A percentile compares a stretch with the other conserved stretches of the same genome.
Conservation (phyloP, 441 rosid species). For the Adansonia gregorii region DNA sequence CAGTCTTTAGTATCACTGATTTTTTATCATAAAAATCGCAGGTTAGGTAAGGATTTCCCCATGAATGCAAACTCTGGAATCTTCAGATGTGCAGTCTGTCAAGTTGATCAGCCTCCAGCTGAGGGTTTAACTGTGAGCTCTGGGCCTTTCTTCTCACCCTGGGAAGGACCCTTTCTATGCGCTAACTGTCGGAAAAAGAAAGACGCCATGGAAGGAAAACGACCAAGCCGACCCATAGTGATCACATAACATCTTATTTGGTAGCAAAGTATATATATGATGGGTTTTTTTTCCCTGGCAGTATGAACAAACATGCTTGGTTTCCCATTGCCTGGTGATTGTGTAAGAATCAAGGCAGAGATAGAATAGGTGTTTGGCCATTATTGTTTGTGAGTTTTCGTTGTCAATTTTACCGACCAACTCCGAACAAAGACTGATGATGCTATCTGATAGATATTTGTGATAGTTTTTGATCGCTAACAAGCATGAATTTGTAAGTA, state of each 20-base stretch:
- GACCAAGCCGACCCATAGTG: constrained; percentile 59
- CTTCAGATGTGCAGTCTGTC: constrained; percentile 93
- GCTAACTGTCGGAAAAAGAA: constrained; percentile 78
- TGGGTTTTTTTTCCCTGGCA: constrained; percentile 46
- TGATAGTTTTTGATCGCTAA: neutral
- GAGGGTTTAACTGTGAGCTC: constrained; percentile 60
- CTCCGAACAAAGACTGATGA: neutral
- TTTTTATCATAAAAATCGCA: constrained; percentile 39
- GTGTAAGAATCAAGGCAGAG: constrained; percentile 53
- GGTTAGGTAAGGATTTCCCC: constrained; percentile 81
- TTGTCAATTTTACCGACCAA: constrained; percentile 12
- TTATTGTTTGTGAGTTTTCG: constrained; percentile 39
- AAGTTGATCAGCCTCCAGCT: constrained; percentile 70
- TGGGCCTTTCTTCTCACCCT: constrained; percentile 61
- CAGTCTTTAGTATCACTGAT: neutral
- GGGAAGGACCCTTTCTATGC: constrained; percentile 96
- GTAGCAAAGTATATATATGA: constrained; percentile 50
- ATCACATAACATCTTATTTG: constrained; percentile 42
- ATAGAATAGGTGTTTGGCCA: constrained; percentile 38
- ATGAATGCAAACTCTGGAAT: constrained; percentile 53
- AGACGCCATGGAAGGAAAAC: constrained; percentile 99
- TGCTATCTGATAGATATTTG: neutral
- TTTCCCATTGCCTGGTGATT: constrained; percentile 37
- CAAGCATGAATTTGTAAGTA: constrained; percentile 4
- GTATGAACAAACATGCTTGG: constrained; percentile 56